phyloP scores from a whole-genome alignment of 176 grass and related monocot species.

The Chloris gayana region DNA sequence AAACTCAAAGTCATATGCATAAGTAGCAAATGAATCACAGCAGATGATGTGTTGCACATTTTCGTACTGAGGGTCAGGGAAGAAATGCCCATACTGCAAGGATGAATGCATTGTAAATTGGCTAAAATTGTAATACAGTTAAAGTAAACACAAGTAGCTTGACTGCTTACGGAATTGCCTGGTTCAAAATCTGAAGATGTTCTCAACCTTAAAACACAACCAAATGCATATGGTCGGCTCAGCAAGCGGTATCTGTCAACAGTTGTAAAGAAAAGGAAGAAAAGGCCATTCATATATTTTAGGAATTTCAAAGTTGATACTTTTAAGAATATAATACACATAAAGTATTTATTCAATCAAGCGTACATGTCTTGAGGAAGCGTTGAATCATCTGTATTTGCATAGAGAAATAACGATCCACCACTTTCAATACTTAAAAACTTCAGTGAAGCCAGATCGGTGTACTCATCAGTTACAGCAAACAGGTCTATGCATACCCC shows the following conservation, averaged over 20 bases:
- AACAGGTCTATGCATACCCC: constrained; percentile 97
- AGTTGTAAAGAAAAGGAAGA: not conserved
- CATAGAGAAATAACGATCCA: constrained; percentile 90
- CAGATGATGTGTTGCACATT: constrained; percentile 99
- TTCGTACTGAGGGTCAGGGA: constrained; percentile 96
- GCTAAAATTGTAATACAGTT: constrained; percentile 8
- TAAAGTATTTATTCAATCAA: constrained; percentile 28
- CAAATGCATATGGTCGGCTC: constrained; percentile 99
- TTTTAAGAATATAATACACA: constrained; percentile 21
- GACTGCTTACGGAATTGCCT: constrained; percentile 73
- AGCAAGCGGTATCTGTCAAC: constrained; percentile 81
- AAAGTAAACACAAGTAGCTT: constrained; percentile 34
- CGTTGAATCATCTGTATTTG: constrained; percentile 86
- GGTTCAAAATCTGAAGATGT: constrained; percentile 93
- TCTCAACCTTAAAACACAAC: constrained; percentile 87
- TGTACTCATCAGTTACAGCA: constrained; percentile 95
- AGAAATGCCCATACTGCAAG: constrained; percentile 97
- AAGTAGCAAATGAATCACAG: constrained; percentile 99
- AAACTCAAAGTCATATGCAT: constrained; percentile 97
- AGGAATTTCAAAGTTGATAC: not conserved
- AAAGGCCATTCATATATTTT: constrained; percentile 25
- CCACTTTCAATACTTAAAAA: constrained; percentile 98
- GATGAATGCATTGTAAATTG: constrained; percentile 20
- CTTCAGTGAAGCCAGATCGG: constrained; percentile 93
- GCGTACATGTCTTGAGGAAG: constrained; percentile 96